Evolutionary conservation across 2,329 filamentous ascomycete genomes (phyloP).

Genomic region (Pyrenochaeta sp.): DNA sequence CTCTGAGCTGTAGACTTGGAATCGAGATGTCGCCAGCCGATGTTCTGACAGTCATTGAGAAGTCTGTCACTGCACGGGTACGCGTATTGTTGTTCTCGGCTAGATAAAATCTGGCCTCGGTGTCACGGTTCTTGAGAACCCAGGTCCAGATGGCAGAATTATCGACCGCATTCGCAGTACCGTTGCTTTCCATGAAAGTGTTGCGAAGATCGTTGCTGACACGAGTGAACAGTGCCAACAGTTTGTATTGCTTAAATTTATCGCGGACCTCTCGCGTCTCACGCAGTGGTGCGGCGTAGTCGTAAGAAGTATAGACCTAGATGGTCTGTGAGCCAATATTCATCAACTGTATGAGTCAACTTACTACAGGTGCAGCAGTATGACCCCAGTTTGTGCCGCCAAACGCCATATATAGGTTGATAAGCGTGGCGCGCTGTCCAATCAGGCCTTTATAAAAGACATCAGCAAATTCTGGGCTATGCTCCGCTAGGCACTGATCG

Average conservation of each 20-base stretch:
- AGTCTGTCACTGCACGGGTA: slow-evolving; percentile 56
- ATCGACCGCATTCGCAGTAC: slow-evolving; percentile 57
- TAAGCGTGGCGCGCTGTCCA: slow-evolving; percentile 58
- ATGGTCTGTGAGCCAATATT: neutral
- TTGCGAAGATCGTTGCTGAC: slow-evolving; percentile 61
- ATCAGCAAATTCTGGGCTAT: slow-evolving; percentile 59
- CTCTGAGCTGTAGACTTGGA: slow-evolving; percentile 59
- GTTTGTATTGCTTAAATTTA: slow-evolving; percentile 64
- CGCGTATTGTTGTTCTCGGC: slow-evolving; percentile 58
- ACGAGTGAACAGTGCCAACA: slow-evolving; percentile 63
- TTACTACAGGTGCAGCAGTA: slow-evolving; percentile 44
- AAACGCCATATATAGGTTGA: slow-evolving; percentile 62
- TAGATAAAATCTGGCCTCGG: slow-evolving; percentile 60
- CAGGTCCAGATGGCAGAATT: slow-evolving; percentile 58
- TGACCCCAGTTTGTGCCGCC: slow-evolving; percentile 67
- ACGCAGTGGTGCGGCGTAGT: slow-evolving; percentile 60
- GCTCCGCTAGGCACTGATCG: slow-evolving; percentile 59
- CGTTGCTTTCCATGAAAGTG: slow-evolving; percentile 64
- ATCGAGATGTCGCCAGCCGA: slow-evolving; percentile 55
- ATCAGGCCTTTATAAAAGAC: slow-evolving; percentile 67
- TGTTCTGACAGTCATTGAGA: slow-evolving; percentile 59
- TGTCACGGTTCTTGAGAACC: slow-evolving; percentile 62
- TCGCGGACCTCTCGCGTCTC: slow-evolving; percentile 63
- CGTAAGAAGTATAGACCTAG: slow-evolving; percentile 58
- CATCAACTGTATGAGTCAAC: neutral